Evolutionary conservation across 164 flowering plant genomes (phyloP), one percentile per base, ranked within the genome.

Genomic region (Platanus orientalis): DNA sequence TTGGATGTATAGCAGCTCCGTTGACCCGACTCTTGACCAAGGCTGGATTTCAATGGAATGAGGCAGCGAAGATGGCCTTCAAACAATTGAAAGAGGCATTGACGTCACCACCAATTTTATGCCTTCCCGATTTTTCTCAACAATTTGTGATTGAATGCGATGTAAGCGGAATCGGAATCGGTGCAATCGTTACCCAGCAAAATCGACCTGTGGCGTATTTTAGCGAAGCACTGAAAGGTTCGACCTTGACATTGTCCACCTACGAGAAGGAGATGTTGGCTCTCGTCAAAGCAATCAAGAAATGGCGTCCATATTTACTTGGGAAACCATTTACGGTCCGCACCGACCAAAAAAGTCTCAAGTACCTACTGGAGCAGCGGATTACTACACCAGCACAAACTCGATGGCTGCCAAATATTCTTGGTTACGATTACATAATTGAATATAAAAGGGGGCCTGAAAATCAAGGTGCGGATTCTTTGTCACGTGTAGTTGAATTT

Each of bases 41-140:
- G 29, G 30, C 30, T 0, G 39, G 19, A 10, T 73, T 73, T 30
- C 11, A 13, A 19, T 68, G 69, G 75, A 29, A 25, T 7, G 23
- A 14, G 12, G 52, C 48, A 19, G 64, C 57, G 13, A 26, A 29
- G 58, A 54, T 3, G 6, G 65, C 76, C 7, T 72, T 72, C 36
- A 25, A 28, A 0, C 1, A 29, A 6, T 40, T 72, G 21, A 54
- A 54, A 17, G 20, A 29, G 36, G 58, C 36, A 27, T 29, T 54
- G 12, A 51, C 54, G 11, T 51, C 54, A 51, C 28, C 54, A 51
- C 54, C 54, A 51, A 28, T 54, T 54, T 28, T 54, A 28, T 29
- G 23, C 11, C 29, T 72, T 1, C 76, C 61, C 0, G 57, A 72
- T 55, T 68, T 62, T 19, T 20, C 42, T 0, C 7, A 44, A 26